Base-by-base conservation (phyloP, 768 basidiomycete genomes). In the Pleurotus ostreatus region DNA sequence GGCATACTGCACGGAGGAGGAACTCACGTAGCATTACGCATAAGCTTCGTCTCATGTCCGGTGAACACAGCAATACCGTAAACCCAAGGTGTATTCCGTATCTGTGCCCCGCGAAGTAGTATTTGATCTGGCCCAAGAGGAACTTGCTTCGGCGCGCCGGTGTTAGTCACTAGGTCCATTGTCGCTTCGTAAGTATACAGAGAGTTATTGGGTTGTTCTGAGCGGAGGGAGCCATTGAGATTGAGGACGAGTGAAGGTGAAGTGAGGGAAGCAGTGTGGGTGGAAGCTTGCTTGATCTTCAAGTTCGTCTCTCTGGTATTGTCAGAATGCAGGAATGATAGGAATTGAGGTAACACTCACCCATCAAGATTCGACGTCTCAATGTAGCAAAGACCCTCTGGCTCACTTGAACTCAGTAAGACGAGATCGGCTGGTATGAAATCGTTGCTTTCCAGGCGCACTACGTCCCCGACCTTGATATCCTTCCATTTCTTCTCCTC, bases 331-430 rank as follows among this genome's bases (percentile, higher is more conserved):
- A 44, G 51, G 49, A n/a, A 57, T 53, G 48, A 41, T 11, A 15
- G 30, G n/a, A 4, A 6, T 44, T 22, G 26, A 18, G 9, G 13
- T 40, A 38, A 46, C 38, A 61, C 73, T 61, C 77, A 95, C 94
- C 96, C 97, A 65, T 99, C 97, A 23, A 99, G 79, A 69, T 99
- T 99, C 5, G 92, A 90, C 0, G 97, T 99, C 71, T 99, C 97
- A 59, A 98, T 92, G 67, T 98, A 99, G 62, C 96, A 98, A 46
- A 98, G 75, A 0, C 97, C 94, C 67, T 99, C 97, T 0, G 97
- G 97, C 69, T 99, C 97, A 67, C 90, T 93, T 11, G 91, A 92
- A 58, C 85, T 86, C 53, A 98, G 61, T 48, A 98, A 75, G 1
- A 98, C 68, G 71, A 97, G 78, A 71, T 99, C 97, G 9, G 97